phyloP scores from a whole-genome alignment of 306 rosid genomes.

The Prunus salicina region DNA sequence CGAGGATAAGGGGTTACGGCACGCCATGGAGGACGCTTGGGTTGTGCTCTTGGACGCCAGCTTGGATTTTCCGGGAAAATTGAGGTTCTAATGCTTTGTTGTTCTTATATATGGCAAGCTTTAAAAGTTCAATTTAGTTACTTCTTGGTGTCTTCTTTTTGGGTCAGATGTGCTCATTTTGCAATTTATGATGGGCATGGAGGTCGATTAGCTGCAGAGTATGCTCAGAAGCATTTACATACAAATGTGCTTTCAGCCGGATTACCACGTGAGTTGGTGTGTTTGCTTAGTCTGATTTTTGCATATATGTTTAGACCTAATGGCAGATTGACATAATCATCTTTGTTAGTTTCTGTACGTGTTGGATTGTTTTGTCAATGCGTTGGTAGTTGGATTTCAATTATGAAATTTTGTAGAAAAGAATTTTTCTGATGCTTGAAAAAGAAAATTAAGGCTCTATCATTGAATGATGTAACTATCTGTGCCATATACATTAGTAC shows the following conservation, averaged over 20 bases:
- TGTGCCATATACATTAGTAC: background rate
- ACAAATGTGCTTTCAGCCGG: slow-evolving; percentile 73
- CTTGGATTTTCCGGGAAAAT: slow-evolving; percentile 51
- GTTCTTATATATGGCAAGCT: background rate
- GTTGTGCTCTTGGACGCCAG: slow-evolving; percentile 61
- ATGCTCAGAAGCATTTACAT: slow-evolving; percentile 76
- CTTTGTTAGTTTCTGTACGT: background rate
- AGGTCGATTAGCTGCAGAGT: slow-evolving; percentile 88
- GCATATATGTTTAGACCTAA: slow-evolving; percentile 23
- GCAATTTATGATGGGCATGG: slow-evolving; percentile 93
- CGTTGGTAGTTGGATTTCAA: background rate
- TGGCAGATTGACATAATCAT: slow-evolving; percentile 1
- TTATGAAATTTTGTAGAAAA: background rate
- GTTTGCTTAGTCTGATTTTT: slow-evolving; percentile 74
- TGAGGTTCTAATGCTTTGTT: slow-evolving; percentile 48
- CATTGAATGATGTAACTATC: background rate
- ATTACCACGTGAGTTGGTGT: slow-evolving; percentile 99
- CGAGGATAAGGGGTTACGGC: slow-evolving; percentile 85
- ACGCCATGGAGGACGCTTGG: slow-evolving; percentile 81
- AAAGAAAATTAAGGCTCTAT: background rate
- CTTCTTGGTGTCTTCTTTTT: slow-evolving; percentile 12
- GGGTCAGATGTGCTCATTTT: slow-evolving; percentile 71
- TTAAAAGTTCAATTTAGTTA: slow-evolving; percentile 4
- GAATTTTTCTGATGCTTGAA: background rate
- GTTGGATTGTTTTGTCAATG: background rate